Conservation (phyloP, 2,329 filamentous ascomycete species). For the Colletotrichum coccodes region DNA sequence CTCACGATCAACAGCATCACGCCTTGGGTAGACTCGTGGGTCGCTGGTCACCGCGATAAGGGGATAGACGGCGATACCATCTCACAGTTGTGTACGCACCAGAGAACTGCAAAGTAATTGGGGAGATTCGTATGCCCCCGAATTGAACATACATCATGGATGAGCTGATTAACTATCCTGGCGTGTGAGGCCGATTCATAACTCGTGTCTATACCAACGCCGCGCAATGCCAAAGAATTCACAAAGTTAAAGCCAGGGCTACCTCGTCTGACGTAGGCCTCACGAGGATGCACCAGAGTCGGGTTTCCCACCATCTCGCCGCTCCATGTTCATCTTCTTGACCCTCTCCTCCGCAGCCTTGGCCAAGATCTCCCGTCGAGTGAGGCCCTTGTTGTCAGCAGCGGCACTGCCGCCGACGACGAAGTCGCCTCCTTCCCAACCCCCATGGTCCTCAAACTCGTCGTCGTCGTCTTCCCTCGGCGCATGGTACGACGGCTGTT, state of each 20-base stretch:
- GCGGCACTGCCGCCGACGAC: constrained; percentile 70
- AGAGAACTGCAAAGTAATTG: neutral
- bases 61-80: neutral
- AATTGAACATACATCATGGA: neutral
- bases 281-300: constrained; percentile 25
- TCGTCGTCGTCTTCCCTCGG: constrained; percentile 61
- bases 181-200: neutral
- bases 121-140: too few relatives aligned
- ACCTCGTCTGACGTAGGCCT: neutral
- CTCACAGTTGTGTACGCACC: neutral
- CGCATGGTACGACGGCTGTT: constrained; percentile 71
- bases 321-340: constrained; percentile 52
- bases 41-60: neutral
- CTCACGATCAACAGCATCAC: neutral
- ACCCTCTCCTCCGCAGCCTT: constrained; percentile 77
- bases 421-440: constrained; percentile 83
- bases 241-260: neutral
- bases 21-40: neutral
- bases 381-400: constrained; percentile 61
- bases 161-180: neutral
- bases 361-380: constrained; percentile 78
- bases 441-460: constrained; percentile 73
- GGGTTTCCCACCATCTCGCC: constrained; percentile 34
- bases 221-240: constrained; percentile 17
- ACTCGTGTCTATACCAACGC: constrained; percentile 11